These are phyloP conservation scores for Agaricales sp. DNA, from an alignment of 1,284 basidiomycete species.

Conservation along the genomic window DNA sequence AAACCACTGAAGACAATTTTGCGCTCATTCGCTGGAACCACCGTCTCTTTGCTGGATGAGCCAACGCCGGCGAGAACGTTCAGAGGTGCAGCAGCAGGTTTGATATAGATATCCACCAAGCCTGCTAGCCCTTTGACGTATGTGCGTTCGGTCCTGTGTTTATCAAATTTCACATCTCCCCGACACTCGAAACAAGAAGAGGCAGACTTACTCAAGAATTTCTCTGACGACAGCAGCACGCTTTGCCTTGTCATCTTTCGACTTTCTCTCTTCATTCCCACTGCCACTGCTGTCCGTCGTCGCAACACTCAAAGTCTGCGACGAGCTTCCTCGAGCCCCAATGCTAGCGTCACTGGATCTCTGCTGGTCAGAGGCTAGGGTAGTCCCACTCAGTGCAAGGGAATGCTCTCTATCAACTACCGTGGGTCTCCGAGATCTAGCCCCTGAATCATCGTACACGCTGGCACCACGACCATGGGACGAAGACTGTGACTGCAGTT, in stretches of 20 bases:
- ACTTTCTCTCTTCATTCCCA: conserved; percentile 66
- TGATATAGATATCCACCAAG: conserved; percentile 92
- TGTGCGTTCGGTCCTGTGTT: conserved; percentile 92
- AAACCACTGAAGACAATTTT: conserved; percentile 90
- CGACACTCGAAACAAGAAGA: conserved; percentile 8
- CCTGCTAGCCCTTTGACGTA: conserved; percentile 92
- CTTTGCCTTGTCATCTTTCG: conserved; percentile 80
- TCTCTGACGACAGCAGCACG: conserved; percentile 74
- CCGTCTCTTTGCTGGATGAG: conserved; percentile 68
- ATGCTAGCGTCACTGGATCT: conserved; percentile 51
- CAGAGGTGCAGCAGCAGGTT: conserved; percentile 67
- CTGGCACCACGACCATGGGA: conserved; percentile 29
- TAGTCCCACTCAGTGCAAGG: conserved; percentile 30
- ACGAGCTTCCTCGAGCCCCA: conserved; percentile 43
- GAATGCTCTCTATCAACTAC: conserved; percentile 42
- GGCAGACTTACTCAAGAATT: conserved; percentile 66
- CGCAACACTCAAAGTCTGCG: conserved; percentile 60
- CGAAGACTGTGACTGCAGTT: conserved; percentile 34
- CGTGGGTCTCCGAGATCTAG: conserved; percentile 55
- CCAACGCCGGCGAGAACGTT: conserved; percentile 54
- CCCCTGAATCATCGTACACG: conserved; percentile 26
- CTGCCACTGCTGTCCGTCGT: conserved; percentile 62
- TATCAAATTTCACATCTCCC: too few relatives aligned
- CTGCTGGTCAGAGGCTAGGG: conserved; percentile 35
- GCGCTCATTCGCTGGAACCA: conserved; percentile 82